phyloP scores from a whole-genome alignment of 352 stramenopile genomes.

The Plasmopara viticola region DNA sequence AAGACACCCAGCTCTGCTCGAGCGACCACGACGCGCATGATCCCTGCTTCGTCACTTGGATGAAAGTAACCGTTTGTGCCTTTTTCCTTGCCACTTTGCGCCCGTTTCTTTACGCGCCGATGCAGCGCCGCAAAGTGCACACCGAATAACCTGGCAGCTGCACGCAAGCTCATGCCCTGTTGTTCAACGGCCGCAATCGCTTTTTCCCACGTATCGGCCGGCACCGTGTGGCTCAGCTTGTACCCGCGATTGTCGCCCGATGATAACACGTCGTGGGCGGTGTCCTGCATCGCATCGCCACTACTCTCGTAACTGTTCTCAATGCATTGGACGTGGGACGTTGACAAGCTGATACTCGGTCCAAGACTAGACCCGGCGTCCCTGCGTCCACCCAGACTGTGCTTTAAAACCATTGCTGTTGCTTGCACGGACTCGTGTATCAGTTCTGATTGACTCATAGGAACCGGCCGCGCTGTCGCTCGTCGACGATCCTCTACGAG shows the following conservation, averaged over 20 bases:
- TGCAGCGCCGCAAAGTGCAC: conserved; percentile 58
- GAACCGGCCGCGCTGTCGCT: background rate
- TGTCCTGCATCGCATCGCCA: conserved; percentile 13
- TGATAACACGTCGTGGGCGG: conserved; percentile 2
- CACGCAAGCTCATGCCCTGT: conserved; percentile 51
- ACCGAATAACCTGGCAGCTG: conserved; percentile 36
- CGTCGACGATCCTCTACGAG: conserved; percentile 11
- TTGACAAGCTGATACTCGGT: background rate
- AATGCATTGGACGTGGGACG: background rate
- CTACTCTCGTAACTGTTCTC: conserved; percentile 8
- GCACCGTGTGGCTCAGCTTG: conserved; percentile 47
- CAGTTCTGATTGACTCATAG: background rate
- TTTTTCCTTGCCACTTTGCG: conserved; percentile 18
- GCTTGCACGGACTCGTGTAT: conserved; percentile 7
- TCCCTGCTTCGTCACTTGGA: conserved; percentile 44
- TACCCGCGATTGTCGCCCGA: conserved; percentile 33
- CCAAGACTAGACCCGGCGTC: background rate
- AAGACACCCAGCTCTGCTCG: conserved; percentile 51
- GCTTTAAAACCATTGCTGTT: conserved; percentile 6
- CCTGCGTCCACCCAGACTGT: background rate
- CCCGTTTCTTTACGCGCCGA: conserved; percentile 50
- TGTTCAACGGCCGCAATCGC: conserved; percentile 50
- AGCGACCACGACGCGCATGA: conserved; percentile 50
- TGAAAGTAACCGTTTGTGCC: conserved; percentile 33
- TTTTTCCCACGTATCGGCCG: conserved; percentile 51